Percentiles rank a stretch among this genome's conserved stretches.
phyloP scores from a whole-genome alignment of 192 early-diverging fungal species.

The Blastocladiella britannica region DNA sequence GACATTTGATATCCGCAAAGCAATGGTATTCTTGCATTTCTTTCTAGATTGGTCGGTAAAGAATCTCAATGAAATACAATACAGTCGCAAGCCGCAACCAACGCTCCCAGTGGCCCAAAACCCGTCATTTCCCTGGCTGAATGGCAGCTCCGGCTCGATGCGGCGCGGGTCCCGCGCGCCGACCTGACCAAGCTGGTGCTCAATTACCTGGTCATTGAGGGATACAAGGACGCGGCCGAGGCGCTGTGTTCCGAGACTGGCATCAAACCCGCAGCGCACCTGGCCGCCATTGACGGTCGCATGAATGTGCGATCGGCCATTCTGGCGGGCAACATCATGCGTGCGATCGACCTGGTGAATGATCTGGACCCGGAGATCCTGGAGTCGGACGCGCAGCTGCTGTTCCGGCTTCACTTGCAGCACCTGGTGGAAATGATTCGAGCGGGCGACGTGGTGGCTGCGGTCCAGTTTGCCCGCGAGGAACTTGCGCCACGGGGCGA shows the following conservation, averaged over 20 bases:
- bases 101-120: too few species aligned
- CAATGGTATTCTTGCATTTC: too few species aligned
- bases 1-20: too few species aligned
- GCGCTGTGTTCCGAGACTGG: conserved; percentile 81
- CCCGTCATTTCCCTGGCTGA: too few species aligned
- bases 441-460: conserved; percentile 51
- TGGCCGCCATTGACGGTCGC: conserved; percentile 77
- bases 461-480: conserved; percentile 88
- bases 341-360: conserved; percentile 92
- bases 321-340: conserved; percentile 69
- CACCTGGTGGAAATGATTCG: conserved; percentile 89
- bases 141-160: too few species aligned
- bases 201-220: conserved; percentile 98
- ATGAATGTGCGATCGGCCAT: conserved; percentile 87
- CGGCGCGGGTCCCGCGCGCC: too few species aligned
- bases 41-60: too few species aligned
- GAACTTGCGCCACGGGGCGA: conserved; percentile 95
- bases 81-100: too few species aligned
- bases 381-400: conserved; percentile 81
- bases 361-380: conserved; percentile 96
- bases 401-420: conserved; percentile 93
- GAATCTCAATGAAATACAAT: too few species aligned
- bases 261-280: conserved; percentile 53
- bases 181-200: conserved; percentile 95
- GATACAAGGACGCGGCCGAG: conserved; percentile 96